phyloP scores from a whole-genome alignment of 2,329 filamentous ascomycete genomes.

The Dactylellina leptospora region DNA sequence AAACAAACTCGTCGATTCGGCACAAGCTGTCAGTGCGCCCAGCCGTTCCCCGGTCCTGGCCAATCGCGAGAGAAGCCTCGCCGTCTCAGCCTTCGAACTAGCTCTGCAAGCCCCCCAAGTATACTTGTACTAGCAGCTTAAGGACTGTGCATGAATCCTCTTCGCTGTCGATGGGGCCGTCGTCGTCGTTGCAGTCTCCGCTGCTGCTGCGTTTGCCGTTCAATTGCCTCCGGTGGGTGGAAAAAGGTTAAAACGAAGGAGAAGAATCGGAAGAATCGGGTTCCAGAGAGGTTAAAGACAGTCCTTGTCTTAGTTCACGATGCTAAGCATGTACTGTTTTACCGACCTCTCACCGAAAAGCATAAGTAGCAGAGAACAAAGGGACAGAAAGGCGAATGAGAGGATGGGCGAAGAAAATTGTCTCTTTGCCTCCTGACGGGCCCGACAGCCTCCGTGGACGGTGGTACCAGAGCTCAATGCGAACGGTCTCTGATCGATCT shows the following conservation, averaged over 20 bases:
- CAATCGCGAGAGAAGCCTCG: slow-evolving; percentile 34
- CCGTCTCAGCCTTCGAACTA: slow-evolving; percentile 47
- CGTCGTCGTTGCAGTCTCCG: neutral
- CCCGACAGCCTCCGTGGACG: neutral
- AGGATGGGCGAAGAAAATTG: slow-evolving; percentile 10
- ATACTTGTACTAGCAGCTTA: slow-evolving; percentile 34
- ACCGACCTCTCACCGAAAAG: slow-evolving; percentile 21
- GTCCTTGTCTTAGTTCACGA: slow-evolving; percentile 36
- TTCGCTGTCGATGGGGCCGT: neutral
- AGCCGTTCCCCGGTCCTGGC: slow-evolving; percentile 41
- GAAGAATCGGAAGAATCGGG: slow-evolving; percentile 31
- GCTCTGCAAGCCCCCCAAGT: slow-evolving; percentile 26
- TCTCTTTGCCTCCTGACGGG: slow-evolving; percentile 22
- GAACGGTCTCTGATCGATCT: slow-evolving; percentile 27
- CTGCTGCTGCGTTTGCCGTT: slow-evolving; percentile 21
- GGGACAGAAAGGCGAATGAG: neutral
- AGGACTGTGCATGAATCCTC: slow-evolving; percentile 42
- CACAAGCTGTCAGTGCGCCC: slow-evolving; percentile 39
- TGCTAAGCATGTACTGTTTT: too few species aligned
- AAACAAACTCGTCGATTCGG: neutral
- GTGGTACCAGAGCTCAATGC: slow-evolving; percentile 42
- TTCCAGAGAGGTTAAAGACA: slow-evolving; percentile 3
- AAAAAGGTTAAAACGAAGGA: slow-evolving; percentile 1
- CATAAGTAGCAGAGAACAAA: slow-evolving; percentile 11
- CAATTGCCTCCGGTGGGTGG: slow-evolving; percentile 5